Evolutionary conservation across 1,284 basidiomycete genomes (phyloP), one percentile per base, ranked within the genome.

Genomic region (Tetrapyrgos nigripes): DNA sequence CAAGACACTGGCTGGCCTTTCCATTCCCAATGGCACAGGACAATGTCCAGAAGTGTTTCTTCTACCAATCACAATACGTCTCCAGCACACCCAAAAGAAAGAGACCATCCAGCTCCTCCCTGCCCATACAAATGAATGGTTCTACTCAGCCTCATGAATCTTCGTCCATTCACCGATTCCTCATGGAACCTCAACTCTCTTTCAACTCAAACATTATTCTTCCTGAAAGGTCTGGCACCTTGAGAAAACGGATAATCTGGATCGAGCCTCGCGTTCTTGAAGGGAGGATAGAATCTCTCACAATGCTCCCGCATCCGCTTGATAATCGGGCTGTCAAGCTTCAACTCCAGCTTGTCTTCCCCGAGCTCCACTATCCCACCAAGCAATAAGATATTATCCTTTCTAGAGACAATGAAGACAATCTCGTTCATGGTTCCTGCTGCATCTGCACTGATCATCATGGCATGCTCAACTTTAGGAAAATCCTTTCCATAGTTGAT

Each of bases 401-500:
- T 73, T 43, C 71, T 62, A 9, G 72, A 70, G 4, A 75, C 72
- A 58, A 76, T 70, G 66, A 75, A 75, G 21, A 75, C 67, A 58
- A 76, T 73, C 50, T 70, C 65, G 27, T 63, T 62, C 37, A 62
- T 65, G 19, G 19, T 40, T 24, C 44, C 48, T 2, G 55, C 63
- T 21, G 66, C 71, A 23, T 64, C 63, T 17, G 68, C 65, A 19
- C 68, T 68, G 51, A 60, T 66, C 63, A 57, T 65, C 4, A 75
- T 62, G 6, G 72, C 73, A 48, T 72, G 68, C 17, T 66, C 68
- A 43, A 77, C 68, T 47, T 70, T 72, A 21, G 73, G 73, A 60
- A 76, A 77, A 50, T 67, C 67, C 24, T 60, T 65, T 8, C 75
- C 75, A 57, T 78, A 75, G 62, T 78, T 78, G 59, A 73, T 64